phyloP scores from a whole-genome alignment of 305 asterid genomes.

The Fraxinus greggii region DNA sequence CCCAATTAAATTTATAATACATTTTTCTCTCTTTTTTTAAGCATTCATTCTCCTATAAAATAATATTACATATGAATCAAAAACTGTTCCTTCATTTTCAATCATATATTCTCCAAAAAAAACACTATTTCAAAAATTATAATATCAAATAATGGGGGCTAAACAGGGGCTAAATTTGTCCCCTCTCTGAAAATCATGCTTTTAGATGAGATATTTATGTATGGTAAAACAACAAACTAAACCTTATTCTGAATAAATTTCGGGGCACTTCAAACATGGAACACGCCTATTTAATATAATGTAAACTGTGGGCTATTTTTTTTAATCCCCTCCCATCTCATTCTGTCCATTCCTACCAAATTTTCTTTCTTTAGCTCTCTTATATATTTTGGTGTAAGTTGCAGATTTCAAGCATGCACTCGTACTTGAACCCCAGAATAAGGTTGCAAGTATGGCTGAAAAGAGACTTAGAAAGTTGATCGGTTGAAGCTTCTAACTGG shows the following conservation, averaged over 20 bases:
- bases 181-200: not conserved
- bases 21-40: too few species aligned
- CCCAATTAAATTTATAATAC: too few species aligned
- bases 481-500: constrained; percentile 26
- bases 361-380: not conserved
- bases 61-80: too few species aligned
- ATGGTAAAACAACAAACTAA: not conserved
- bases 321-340: not conserved
- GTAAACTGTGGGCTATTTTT: not conserved
- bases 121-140: too few species aligned
- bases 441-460: constrained; percentile 63
- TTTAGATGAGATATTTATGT: not conserved
- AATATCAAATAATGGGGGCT: too few species aligned
- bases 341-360: not conserved
- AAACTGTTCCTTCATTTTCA: too few species aligned
- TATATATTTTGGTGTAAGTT: not conserved
- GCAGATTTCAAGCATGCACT: constrained; percentile 94
- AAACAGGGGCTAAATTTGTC: not conserved
- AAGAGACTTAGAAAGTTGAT: constrained; percentile 69
- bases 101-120: too few species aligned
- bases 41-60: too few species aligned
- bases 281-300: not conserved
- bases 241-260: not conserved
- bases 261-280: not conserved
- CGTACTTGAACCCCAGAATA: constrained; percentile 89